Evolutionary conservation across 2,329 filamentous ascomycete species (phyloP), one percentile per base, ranked within the genome.

Genomic region (Mariannaea sp.): DNA sequence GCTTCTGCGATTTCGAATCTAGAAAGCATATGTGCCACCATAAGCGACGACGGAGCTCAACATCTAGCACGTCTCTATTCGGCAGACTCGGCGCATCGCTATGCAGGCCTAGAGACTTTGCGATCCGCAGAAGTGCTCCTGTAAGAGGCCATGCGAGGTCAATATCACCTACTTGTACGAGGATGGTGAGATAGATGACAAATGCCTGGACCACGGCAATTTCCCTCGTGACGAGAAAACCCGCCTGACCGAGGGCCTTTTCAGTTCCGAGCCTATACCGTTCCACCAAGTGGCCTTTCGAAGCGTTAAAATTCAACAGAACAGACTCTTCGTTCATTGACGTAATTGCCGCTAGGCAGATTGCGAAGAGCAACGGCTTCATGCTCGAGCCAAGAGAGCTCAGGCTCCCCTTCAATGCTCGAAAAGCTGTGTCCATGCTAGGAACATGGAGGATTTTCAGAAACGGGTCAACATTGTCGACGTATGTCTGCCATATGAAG

Each of bases 11-110:
- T 30, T 55, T 50, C 2, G 64, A 67, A 27, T 69, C 64, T 3
- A 69, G 35, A 33, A 69, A 67, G 40, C 64, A 66, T 7, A 69
- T 62, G 8, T 69, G 67, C 65, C 66, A 67, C 65, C 66, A 68
- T 1, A 68, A 19, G 8, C 65, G 59, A 24, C 62, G 55, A 12
- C 62, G 58, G 0, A 42, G 41, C n/a, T 68, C 64, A 8, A 48
- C 24, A 7, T 66, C 61, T 1, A 61, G 30, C 8, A 47, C 36
- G 0, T 4, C 49, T 3, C 24, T 14, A 1, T 43, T 14, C 3
- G 17, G 10, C 0, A n/a, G n/a, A 6, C 20, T 3, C 32, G n/a
- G n/a, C n/a, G n/a, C 14, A 3, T 49, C 48, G 0, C 32, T 45
- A 40, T 69, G 61, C 13, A 70, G 55, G 0, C 58, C 54, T 1